Evolutionary conservation across 2,329 filamentous ascomycete genomes (phyloP).

Genomic region (Colletotrichum zoysiae): DNA sequence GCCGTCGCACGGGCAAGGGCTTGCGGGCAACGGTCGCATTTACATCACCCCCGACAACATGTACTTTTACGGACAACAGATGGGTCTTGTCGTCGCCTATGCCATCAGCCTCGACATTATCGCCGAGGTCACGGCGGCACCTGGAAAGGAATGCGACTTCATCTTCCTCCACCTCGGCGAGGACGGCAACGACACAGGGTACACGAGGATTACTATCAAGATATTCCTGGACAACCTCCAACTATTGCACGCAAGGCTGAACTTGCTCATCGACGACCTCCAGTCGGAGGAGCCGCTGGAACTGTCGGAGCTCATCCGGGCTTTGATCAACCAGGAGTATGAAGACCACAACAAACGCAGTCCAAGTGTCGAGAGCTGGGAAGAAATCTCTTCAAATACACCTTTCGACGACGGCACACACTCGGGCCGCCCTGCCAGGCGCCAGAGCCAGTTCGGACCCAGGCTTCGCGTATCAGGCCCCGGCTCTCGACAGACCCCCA

Average conservation of each 20-base stretch:
- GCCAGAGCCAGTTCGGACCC: constrained; percentile 51
- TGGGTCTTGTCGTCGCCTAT: constrained; percentile 89
- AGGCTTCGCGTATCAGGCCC: constrained; percentile 50
- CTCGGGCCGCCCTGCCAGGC: constrained; percentile 54
- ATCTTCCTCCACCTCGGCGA: constrained; percentile 84
- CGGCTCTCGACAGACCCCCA: constrained; percentile 58
- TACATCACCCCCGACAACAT: constrained; percentile 90
- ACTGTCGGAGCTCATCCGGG: constrained; percentile 77
- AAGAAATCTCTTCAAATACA: constrained; percentile 76
- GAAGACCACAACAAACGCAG: constrained; percentile 71
- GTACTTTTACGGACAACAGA: constrained; percentile 96
- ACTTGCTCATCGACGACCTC: constrained; percentile 85
- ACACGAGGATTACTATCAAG: constrained; percentile 86
- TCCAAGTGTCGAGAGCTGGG: constrained; percentile 90
- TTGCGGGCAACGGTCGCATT: constrained; percentile 78
- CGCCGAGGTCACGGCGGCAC: constrained; percentile 88
- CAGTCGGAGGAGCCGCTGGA: constrained; percentile 77
- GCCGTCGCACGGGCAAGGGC: constrained; percentile 57
- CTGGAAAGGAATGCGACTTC: constrained; percentile 92
- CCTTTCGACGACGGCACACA: constrained; percentile 70
- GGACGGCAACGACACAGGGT: constrained; percentile 71
- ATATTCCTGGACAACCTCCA: constrained; percentile 90
- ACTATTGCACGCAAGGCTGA: constrained; percentile 85
- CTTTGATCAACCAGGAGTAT: constrained; percentile 80
- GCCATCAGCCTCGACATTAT: constrained; percentile 81